A percentile compares a stretch with the other conserved stretches of the same genome.
These are phyloP conservation scores for Colletotrichum simmondsii DNA, from an alignment of 2,329 filamentous ascomycete genomes.

Conservation along the genomic window DNA sequence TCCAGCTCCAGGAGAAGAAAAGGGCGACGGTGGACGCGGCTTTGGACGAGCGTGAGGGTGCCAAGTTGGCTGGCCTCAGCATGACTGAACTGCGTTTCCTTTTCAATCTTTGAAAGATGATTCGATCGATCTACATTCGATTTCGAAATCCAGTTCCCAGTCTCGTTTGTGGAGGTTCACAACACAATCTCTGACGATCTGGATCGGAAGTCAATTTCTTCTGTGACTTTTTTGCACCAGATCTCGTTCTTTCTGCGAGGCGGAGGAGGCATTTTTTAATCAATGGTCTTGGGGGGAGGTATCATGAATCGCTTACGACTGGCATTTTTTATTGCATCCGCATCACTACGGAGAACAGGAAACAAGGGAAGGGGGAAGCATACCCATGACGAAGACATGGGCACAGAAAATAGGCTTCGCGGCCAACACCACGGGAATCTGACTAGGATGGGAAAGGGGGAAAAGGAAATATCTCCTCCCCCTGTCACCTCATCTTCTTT, in stretches of 20 bases:
- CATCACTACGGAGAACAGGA: slow-evolving; percentile 9
- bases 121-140: not conserved
- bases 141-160: not conserved
- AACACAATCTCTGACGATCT: not conserved
- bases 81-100: slow-evolving; percentile 76
- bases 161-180: not conserved
- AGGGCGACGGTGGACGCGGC: slow-evolving; percentile 80
- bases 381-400: slow-evolving; percentile 12
- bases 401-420: slow-evolving; percentile 20
- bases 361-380: not conserved
- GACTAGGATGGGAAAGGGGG: not conserved
- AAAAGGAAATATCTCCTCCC: not conserved
- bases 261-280: not conserved
- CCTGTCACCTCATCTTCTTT: too few species aligned
- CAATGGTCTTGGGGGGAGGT: not conserved
- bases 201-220: not conserved
- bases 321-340: slow-evolving; percentile 6
- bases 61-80: slow-evolving; percentile 74
- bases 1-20: slow-evolving; percentile 83
- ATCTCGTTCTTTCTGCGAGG: not conserved
- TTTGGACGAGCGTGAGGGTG: slow-evolving; percentile 79
- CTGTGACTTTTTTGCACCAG: not conserved
- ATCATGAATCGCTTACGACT: slow-evolving; percentile 4
- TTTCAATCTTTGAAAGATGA: slow-evolving; percentile 54
- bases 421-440: not conserved